Conservation (phyloP, 2,329 filamentous ascomycete genomes). For the Cryoendolithus antarcticus region DNA sequence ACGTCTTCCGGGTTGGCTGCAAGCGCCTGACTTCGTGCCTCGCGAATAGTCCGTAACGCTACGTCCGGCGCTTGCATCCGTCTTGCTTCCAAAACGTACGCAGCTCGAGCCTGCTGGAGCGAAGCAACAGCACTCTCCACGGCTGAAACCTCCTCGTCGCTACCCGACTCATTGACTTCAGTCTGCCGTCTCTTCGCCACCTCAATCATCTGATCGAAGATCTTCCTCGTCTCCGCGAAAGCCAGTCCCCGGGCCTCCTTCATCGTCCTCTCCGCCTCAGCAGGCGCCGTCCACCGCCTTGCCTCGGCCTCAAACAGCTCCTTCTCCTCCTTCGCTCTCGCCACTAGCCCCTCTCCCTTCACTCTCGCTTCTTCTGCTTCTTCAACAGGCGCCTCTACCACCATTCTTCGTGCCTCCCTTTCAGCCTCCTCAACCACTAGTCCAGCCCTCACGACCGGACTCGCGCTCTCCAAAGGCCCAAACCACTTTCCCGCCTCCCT, state of each 20-base stretch:
- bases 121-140: too few species aligned
- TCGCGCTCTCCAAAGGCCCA: slow-evolving; percentile 4
- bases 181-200: neutral
- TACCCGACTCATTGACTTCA: too few species aligned
- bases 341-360: slow-evolving; percentile 8
- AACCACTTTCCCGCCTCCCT: slow-evolving; percentile 11
- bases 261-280: slow-evolving; percentile 4
- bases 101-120: too few species aligned
- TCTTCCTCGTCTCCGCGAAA: too few species aligned
- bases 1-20: too few species aligned
- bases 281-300: slow-evolving; percentile 3
- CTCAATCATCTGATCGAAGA: neutral
- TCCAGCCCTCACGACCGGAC: slow-evolving; percentile 1
- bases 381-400: neutral
- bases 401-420: slow-evolving; percentile 1
- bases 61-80: too few species aligned
- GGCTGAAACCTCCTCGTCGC: too few species aligned
- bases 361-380: slow-evolving; percentile 2
- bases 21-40: too few species aligned
- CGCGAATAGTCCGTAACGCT: too few species aligned
- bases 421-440: slow-evolving; percentile 1
- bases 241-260: neutral
- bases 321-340: neutral
- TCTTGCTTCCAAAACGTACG: too few species aligned
- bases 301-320: slow-evolving; percentile 1